Evolutionary conservation across 306 rosid genomes (phyloP), one percentile per base, ranked within the genome.

Genomic region (Chamaecrista fasciculata): DNA sequence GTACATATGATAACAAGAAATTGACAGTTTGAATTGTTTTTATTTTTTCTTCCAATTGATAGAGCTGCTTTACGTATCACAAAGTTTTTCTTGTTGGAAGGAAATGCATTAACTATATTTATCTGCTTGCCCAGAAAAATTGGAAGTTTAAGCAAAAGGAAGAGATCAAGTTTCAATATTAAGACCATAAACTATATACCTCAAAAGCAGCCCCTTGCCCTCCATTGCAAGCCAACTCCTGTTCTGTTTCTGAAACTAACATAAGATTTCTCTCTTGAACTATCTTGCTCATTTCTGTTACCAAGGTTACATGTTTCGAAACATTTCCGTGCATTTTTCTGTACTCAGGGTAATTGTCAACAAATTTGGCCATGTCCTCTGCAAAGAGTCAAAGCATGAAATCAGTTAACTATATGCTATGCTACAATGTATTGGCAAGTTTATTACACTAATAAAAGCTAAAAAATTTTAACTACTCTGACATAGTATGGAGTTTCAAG

Each of bases 341-440:
- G 74, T 92, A 89, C 86, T 92, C 96, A 9, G 98, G 96, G 78
- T 92, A 91, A 55, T 86, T 94, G 63, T 94, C 99, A 84, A 94
- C 95, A 82, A 91, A 92, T 69, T 86, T 89, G 78, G 96, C 96
- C 98, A 92, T 92, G 86, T 89, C 96, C 73, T 92, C 98, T 92
- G 88, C 75, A 82, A 78, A 66, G 56, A 75, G 62, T 68, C 37
- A 72, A 71, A 80, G 53, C 56, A 81, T 39, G 31, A 26, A 82
- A 66, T 72, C 56, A 42, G 68, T 12, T 11, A 70, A 47, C 36
- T 23, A 74, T 48, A 60, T 66, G 44, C 12, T 56, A 28, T 29
- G 39, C 23, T 6, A n/a, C 12, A 2, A 40, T 56, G 61, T 36
- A 14, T 29, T 7, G 20, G 39, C 15, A 18, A 14, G 59, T 52